These are phyloP conservation scores for Trebouxia gelatinosa DNA, from an alignment of 163 green algal genomes.

Conservation along the genomic window DNA sequence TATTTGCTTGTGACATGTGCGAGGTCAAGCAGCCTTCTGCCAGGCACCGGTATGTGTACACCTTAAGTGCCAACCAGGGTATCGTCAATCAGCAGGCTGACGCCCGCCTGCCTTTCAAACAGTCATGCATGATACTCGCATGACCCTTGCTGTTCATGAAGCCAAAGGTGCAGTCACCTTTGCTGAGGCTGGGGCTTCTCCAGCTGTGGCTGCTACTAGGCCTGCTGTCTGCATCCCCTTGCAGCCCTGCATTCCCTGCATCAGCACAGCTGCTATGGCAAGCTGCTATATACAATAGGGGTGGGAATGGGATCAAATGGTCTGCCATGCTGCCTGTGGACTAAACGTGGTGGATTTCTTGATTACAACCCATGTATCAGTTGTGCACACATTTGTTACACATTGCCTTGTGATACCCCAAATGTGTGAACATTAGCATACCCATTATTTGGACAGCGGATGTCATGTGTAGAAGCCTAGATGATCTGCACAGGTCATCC, in stretches of 20 bases:
- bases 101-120: not conserved
- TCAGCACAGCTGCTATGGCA: not conserved
- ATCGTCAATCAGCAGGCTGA: not conserved
- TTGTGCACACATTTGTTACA: too few relatives aligned
- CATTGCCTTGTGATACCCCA: too few relatives aligned
- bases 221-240: not conserved
- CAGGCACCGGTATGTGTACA: not conserved
- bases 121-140: not conserved
- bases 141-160: not conserved
- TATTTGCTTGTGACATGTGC: too few relatives aligned
- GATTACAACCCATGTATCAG: too few relatives aligned
- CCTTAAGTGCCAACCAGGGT: not conserved
- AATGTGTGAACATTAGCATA: too few relatives aligned
- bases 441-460: too few relatives aligned
- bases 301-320: not conserved
- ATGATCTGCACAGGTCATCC: too few relatives aligned
- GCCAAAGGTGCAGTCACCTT: not conserved
- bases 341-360: too few relatives aligned
- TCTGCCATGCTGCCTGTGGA: not conserved
- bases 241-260: not conserved
- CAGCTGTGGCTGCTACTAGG: slow-evolving; percentile 11
- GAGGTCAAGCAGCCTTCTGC: not conserved
- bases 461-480: too few relatives aligned
- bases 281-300: too few relatives aligned
- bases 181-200: not conserved